These are phyloP conservation scores for Malus sylvestris DNA, from an alignment of 306 rosid species.

Conservation along the genomic window DNA sequence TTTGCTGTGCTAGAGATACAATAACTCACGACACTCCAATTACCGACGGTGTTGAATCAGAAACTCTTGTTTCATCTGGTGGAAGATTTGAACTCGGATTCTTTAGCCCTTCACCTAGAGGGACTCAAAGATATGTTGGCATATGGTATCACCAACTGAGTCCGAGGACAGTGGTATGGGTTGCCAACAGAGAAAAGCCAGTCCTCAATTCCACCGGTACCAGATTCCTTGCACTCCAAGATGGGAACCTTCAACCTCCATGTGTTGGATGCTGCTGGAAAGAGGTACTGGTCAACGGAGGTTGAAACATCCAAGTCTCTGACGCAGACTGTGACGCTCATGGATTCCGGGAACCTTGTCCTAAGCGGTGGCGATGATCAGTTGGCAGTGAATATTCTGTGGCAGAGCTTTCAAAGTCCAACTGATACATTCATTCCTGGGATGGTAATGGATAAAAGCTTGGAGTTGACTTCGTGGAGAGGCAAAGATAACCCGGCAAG, in stretches of 20 bases:
- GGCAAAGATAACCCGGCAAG: too few species aligned
- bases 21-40: neutral
- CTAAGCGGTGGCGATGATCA: neutral
- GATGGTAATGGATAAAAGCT: too few species aligned
- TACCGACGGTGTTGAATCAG: neutral
- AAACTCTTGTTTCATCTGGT: slow-evolving; percentile 26
- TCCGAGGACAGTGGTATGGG: slow-evolving; percentile 32
- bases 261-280: neutral
- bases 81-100: slow-evolving; percentile 31
- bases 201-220: neutral
- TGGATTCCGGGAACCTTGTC: slow-evolving; percentile 43
- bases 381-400: too few species aligned
- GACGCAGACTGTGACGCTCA: slow-evolving; percentile 11
- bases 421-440: too few species aligned
- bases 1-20: slow-evolving; percentile 16
- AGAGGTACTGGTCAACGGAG: neutral
- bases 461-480: too few species aligned
- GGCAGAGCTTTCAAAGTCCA: too few species aligned
- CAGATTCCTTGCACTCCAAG: neutral
- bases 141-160: slow-evolving; percentile 22
- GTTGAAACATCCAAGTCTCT: neutral
- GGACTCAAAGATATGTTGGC: slow-evolving; percentile 24
- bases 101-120: slow-evolving; percentile 4
- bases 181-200: slow-evolving; percentile 26
- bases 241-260: slow-evolving; percentile 20